phyloP scores from a whole-genome alignment of 257 asterid genomes.

The Primulina huaijiensis region DNA sequence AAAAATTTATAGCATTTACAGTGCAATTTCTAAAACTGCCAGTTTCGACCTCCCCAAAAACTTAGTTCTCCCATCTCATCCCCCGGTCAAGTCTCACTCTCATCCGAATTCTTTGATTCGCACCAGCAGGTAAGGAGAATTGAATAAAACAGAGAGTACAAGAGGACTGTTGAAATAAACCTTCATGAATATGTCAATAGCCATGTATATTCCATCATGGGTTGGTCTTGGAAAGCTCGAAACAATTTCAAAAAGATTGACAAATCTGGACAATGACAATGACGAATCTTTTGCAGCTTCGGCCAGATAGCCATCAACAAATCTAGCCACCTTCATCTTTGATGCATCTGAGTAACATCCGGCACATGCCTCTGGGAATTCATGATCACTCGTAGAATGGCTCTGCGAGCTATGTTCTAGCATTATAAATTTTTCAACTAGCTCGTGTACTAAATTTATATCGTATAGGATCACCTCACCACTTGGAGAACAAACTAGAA shows the following conservation, averaged over 20 bases:
- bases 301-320: slow-evolving; percentile 59
- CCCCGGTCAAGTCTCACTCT: not conserved
- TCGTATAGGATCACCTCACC: slow-evolving; percentile 46
- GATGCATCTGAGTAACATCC: slow-evolving; percentile 68
- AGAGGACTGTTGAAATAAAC: slow-evolving; percentile 27
- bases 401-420: slow-evolving; percentile 35
- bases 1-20: not conserved
- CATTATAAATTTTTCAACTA: slow-evolving; percentile 41
- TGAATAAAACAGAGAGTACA: not conserved
- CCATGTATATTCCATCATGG: slow-evolving; percentile 69
- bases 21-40: no score
- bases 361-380: slow-evolving; percentile 47
- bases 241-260: slow-evolving; percentile 53
- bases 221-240: slow-evolving; percentile 48
- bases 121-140: not conserved
- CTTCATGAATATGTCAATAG: slow-evolving; percentile 65
- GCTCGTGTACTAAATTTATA: slow-evolving; percentile 37
- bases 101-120: not conserved
- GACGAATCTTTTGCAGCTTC: slow-evolving; percentile 63
- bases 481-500: slow-evolving; percentile 40
- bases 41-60: no score
- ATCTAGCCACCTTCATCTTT: slow-evolving; percentile 69
- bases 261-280: slow-evolving; percentile 39
- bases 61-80: no score
- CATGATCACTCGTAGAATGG: slow-evolving; percentile 35